Percentiles rank a stretch among this genome's conserved stretches.
These are phyloP conservation scores for Heracleum sosnowskyi DNA, from an alignment of 129 eudicot species.

Conservation along the genomic window DNA sequence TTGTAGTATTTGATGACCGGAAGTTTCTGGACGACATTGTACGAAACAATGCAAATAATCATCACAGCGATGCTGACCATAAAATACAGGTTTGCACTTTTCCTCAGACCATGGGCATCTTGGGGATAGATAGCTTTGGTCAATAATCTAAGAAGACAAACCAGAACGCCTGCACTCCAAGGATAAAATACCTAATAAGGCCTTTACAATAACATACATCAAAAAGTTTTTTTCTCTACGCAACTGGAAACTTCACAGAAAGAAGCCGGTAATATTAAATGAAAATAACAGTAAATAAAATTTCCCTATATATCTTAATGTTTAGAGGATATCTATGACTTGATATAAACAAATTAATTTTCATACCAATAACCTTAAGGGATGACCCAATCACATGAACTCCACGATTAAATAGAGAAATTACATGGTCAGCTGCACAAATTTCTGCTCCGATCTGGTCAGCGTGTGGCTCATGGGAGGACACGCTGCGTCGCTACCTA, in stretches of 20 bases:
- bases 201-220: neutral
- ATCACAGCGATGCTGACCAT: slow-evolving; percentile 62
- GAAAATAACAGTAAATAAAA: too few relatives aligned
- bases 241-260: neutral
- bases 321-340: neutral
- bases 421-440: neutral
- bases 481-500: too few relatives aligned
- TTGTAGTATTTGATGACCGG: slow-evolving; percentile 73
- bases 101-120: slow-evolving; percentile 60
- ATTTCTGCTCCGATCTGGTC: neutral
- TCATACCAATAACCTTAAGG: neutral
- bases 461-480: neutral
- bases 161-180: slow-evolving; percentile 78
- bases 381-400: neutral
- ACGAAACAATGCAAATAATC: slow-evolving; percentile 62
- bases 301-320: too few relatives aligned
- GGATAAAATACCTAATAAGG: neutral
- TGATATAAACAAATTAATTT: neutral
- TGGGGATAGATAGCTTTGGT: slow-evolving; percentile 83
- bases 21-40: slow-evolving; percentile 66
- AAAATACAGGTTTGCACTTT: slow-evolving; percentile 85
- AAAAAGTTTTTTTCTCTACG: neutral
- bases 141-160: slow-evolving; percentile 61
- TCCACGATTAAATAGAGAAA: neutral
- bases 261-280: neutral